Evolutionary conservation across 2,329 filamentous ascomycete species (phyloP).

Genomic region (Aspergillus sp.): DNA sequence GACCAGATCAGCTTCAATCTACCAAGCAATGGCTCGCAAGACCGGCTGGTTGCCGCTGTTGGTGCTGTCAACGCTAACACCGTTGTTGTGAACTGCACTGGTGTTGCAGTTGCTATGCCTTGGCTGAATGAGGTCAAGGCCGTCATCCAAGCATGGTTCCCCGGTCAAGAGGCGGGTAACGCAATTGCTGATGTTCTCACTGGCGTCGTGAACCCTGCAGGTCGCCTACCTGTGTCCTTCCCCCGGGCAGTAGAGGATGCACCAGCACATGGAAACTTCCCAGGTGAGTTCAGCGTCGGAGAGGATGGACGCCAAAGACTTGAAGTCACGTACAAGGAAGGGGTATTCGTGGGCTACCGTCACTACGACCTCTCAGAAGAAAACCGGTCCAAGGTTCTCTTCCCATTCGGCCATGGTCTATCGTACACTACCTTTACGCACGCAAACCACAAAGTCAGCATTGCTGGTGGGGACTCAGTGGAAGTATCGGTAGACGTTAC

Average conservation of each 20-base stretch:
- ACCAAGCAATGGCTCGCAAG: slow-evolving; percentile 5
- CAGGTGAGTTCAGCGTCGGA: slow-evolving; percentile 58
- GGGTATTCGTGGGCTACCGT: slow-evolving; percentile 70
- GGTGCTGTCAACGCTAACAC: slow-evolving; percentile 12
- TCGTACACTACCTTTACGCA: slow-evolving; percentile 68
- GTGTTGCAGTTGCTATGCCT: slow-evolving; percentile 43
- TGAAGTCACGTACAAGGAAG: slow-evolving; percentile 62
- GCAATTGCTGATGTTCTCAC: slow-evolving; percentile 67
- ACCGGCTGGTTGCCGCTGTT: slow-evolving; percentile 11
- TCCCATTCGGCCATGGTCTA: slow-evolving; percentile 72
- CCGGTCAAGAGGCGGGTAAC: slow-evolving; percentile 69
- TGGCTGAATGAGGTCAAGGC: slow-evolving; percentile 66
- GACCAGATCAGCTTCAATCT: slow-evolving; percentile 14
- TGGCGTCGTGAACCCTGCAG: slow-evolving; percentile 63
- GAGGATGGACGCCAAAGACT: slow-evolving; percentile 52
- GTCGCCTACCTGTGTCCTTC: slow-evolving; percentile 65
- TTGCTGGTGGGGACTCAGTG: background rate
- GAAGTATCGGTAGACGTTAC: slow-evolving; percentile 2
- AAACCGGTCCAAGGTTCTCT: slow-evolving; percentile 59
- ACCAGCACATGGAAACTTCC: slow-evolving; percentile 72
- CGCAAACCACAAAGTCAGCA: background rate
- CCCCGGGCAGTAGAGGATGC: slow-evolving; percentile 64
- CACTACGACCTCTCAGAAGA: slow-evolving; percentile 61
- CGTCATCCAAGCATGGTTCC: slow-evolving; percentile 71
- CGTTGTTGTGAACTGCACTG: slow-evolving; percentile 12